phyloP scores from a whole-genome alignment of 1,139 yeast genomes.

The Candida glucosophila region DNA sequence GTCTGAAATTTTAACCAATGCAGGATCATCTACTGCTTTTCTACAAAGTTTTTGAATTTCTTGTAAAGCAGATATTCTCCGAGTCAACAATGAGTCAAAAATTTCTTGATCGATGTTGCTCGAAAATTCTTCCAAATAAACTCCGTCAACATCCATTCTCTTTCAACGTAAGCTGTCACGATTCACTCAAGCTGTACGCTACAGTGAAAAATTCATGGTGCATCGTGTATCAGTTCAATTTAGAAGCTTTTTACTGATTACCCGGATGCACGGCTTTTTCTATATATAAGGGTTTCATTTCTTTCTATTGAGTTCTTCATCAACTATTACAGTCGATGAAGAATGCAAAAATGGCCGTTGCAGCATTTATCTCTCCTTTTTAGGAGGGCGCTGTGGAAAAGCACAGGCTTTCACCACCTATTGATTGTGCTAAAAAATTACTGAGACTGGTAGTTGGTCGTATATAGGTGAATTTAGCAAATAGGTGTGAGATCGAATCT shows the following conservation, averaged over 20 bases:
- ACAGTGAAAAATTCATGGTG: neutral
- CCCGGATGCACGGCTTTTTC: constrained; percentile 5
- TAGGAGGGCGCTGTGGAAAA: constrained; percentile 24
- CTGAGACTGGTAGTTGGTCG: constrained; percentile 21
- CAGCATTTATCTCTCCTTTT: constrained; percentile 21
- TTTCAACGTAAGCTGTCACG: neutral
- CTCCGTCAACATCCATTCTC: constrained; percentile 1
- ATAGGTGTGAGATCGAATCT: too few relatives aligned
- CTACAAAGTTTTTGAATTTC: constrained; percentile 9
- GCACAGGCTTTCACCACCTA: constrained; percentile 26
- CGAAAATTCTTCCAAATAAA: constrained; percentile 17
- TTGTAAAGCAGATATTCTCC: constrained; percentile 22
- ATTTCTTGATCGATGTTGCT: constrained; percentile 14
- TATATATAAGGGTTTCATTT: constrained; percentile 1
- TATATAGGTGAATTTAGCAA: too few relatives aligned
- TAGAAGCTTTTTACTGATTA: constrained; percentile 3
- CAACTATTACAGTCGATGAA: constrained; percentile 65
- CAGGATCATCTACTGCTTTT: constrained; percentile 10
- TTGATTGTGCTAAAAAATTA: constrained; percentile 17
- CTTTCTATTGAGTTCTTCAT: constrained; percentile 17
- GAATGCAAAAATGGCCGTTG: constrained; percentile 42
- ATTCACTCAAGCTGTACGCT: neutral
- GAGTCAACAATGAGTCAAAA: constrained; percentile 24
- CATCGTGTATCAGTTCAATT: neutral
- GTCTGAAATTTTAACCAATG: constrained; percentile 13